These are phyloP conservation scores for Hypoxylon lenormandii DNA, from an alignment of 495 filamentous ascomycete species.

Conservation along the genomic window DNA sequence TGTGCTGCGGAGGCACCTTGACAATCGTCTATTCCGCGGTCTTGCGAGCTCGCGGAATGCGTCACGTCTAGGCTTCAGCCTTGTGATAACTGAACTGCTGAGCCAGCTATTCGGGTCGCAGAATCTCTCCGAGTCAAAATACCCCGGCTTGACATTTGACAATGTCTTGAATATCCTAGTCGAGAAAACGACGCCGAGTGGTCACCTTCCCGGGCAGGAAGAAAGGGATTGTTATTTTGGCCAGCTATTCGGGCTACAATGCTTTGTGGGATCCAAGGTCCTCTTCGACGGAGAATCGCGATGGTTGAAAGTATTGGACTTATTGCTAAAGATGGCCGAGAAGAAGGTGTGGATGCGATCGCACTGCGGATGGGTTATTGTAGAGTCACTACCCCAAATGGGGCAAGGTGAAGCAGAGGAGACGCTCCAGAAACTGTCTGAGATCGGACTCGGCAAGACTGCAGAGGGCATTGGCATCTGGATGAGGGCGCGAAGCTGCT, in stretches of 20 bases:
- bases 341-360: constrained; percentile 88
- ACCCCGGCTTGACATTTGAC: constrained; percentile 64
- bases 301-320: constrained; percentile 72
- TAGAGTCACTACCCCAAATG: constrained; percentile 64
- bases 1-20: constrained; percentile 65
- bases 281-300: constrained; percentile 69
- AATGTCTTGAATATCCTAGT: constrained; percentile 74
- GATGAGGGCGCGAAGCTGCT: constrained; percentile 73
- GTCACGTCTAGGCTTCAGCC: constrained; percentile 87
- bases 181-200: constrained; percentile 72
- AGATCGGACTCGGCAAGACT: constrained; percentile 75
- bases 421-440: constrained; percentile 71
- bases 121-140: constrained; percentile 56
- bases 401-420: constrained; percentile 66
- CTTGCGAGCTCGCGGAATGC: constrained; percentile 91
- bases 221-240: constrained; percentile 87
- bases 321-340: constrained; percentile 68
- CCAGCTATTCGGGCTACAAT: constrained; percentile 84
- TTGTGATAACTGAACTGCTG: constrained; percentile 86
- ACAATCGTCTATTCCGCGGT: constrained; percentile 80
- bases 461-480: constrained; percentile 91
- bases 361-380: constrained; percentile 81
- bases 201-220: constrained; percentile 79
- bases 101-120: constrained; percentile 68
- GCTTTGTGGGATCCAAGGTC: constrained; percentile 81